Evolutionary conservation across 495 filamentous ascomycete genomes (phyloP), one percentile per base, ranked within the genome.

Genomic region (Melanomma pulvis-pyrius): DNA sequence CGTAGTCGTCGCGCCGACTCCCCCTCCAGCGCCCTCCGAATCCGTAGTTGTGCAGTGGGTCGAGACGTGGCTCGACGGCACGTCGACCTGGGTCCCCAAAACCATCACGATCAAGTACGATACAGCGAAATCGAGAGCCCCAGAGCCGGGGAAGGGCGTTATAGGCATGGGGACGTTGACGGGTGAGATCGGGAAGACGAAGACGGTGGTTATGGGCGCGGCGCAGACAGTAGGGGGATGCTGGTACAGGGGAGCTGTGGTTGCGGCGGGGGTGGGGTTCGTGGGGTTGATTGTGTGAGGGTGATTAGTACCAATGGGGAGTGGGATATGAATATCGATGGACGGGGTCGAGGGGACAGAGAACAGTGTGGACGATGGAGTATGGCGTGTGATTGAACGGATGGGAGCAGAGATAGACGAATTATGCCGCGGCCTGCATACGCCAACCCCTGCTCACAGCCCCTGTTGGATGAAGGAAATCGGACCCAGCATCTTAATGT

Each of bases 121-220:
- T 5, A 46, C 30, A 3, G 65, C 68, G 32, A 59, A 60, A 24
- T 59, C 58, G 9, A 68, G 72, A 62, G 29, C 49, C 24, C 65
- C 73, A 1, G 25, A 1, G 25, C 68, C 71, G 15, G 65, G 59
- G 6, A 59, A 58, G 19, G 74, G 74, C 1, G 41, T 30, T 2
- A 57, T 76, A 39, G 74, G 74, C 3, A 63, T 75, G 60, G 74
- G 74, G 13, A 67, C 67, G 22, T 24, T 73, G 47, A 73, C 67
- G 28, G 73, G 72, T 8, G 13, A 70, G 30, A 30, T 63, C 19
- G 73, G 73, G 0, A 55, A 65, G 11, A 65, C 62, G 46, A 69
- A 67, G 68, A 73, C 73, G 51, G 62, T 61, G 5, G 39, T 32
- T 36, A 49, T 36, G 29, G 62, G 50, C 1, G 67, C 61, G 3